Evolutionary conservation across 225 moss, liverwort and hornwort species (phyloP).

Genomic region (Takakia lepidozioides): DNA sequence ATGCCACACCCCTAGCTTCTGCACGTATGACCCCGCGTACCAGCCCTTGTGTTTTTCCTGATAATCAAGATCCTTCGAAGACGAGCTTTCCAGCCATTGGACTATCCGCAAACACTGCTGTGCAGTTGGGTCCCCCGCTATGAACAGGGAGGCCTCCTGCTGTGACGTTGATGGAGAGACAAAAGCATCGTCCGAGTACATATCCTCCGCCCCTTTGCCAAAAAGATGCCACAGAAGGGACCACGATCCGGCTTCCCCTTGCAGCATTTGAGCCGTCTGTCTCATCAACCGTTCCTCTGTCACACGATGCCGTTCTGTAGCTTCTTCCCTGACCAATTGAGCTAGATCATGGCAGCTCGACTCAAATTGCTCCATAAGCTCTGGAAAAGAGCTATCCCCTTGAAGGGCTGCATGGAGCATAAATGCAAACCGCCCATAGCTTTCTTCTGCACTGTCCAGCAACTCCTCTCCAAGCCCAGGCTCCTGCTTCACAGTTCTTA

Average conservation of each 20-base stretch:
- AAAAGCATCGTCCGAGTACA: slow-evolving; percentile 60
- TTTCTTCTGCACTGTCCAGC: slow-evolving; percentile 38
- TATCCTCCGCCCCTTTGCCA: slow-evolving; percentile 75
- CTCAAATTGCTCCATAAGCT: slow-evolving; percentile 50
- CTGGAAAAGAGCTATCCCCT: slow-evolving; percentile 42
- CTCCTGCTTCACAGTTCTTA: slow-evolving; percentile 51
- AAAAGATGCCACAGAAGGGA: slow-evolving; percentile 84
- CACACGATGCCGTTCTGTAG: slow-evolving; percentile 75
- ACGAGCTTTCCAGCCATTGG: slow-evolving; percentile 80
- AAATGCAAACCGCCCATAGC: slow-evolving; percentile 43
- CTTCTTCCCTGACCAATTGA: slow-evolving; percentile 73
- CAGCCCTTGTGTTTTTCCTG: slow-evolving; percentile 96
- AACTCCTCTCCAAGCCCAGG: slow-evolving; percentile 48
- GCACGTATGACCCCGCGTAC: slow-evolving; percentile 96
- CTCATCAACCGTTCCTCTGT: slow-evolving; percentile 97
- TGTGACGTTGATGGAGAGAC: slow-evolving; percentile 77
- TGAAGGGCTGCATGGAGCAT: slow-evolving; percentile 42
- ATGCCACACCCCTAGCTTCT: slow-evolving; percentile 95
- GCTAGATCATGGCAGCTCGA: slow-evolving; percentile 34
- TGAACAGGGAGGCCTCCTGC: slow-evolving; percentile 83
- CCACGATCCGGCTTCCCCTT: slow-evolving; percentile 91
- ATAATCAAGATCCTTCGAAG: slow-evolving; percentile 89
- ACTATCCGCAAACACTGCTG: slow-evolving; percentile 89
- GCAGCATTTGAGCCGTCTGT: slow-evolving; percentile 88
- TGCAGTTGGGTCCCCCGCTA: slow-evolving; percentile 59